Percentiles rank a stretch among this genome's conserved stretches.
These are phyloP conservation scores for Gymnopus androsaceus DNA, from an alignment of 1,284 basidiomycete genomes.

Conservation along the genomic window DNA sequence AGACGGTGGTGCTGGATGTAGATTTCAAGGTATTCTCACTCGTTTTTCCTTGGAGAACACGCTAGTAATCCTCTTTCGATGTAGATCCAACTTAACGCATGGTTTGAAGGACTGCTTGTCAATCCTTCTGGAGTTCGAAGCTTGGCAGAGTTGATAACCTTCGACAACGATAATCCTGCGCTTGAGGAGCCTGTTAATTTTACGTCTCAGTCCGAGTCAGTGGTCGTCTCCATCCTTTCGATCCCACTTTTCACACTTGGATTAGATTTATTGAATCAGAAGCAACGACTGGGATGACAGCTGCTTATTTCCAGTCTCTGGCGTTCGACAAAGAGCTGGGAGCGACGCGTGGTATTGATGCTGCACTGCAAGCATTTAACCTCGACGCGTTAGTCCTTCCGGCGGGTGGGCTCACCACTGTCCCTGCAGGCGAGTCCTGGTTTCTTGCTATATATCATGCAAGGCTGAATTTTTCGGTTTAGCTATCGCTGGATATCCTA, in stretches of 20 bases:
- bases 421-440: slow-evolving; percentile 41
- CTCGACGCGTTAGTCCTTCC: slow-evolving; percentile 64
- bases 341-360: slow-evolving; percentile 58
- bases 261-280: slow-evolving; percentile 51
- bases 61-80: slow-evolving; percentile 3
- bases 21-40: slow-evolving; percentile 55
- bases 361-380: slow-evolving; percentile 47
- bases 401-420: slow-evolving; percentile 49
- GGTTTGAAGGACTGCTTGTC: slow-evolving; percentile 41
- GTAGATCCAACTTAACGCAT: slow-evolving; percentile 55
- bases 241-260: slow-evolving; percentile 11
- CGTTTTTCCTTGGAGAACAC: background rate
- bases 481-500: slow-evolving; percentile 63
- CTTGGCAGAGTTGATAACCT: slow-evolving; percentile 57
- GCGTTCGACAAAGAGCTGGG: slow-evolving; percentile 55
- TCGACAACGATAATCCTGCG: slow-evolving; percentile 49
- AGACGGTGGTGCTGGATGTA: slow-evolving; percentile 51
- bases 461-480: slow-evolving; percentile 17
- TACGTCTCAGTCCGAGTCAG: slow-evolving; percentile 47
- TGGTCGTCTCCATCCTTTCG: background rate
- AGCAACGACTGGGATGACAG: slow-evolving; percentile 48
- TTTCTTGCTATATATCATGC: slow-evolving; percentile 5
- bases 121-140: slow-evolving; percentile 57
- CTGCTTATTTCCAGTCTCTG: slow-evolving; percentile 50
- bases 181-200: slow-evolving; percentile 54